These are phyloP conservation scores for Drosera capensis DNA, from an alignment of 148 eudicot genomes.

Conservation along the genomic window DNA sequence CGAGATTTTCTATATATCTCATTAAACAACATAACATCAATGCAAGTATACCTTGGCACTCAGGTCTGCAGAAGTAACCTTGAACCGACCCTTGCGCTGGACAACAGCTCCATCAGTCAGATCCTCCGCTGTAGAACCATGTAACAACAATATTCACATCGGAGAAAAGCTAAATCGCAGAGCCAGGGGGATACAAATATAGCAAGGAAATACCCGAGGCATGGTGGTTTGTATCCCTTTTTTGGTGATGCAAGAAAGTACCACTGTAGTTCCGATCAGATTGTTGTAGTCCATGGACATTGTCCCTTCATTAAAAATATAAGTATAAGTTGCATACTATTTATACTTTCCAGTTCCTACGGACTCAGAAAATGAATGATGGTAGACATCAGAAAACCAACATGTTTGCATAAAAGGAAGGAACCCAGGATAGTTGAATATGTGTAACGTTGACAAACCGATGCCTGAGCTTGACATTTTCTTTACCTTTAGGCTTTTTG, in stretches of 20 bases:
- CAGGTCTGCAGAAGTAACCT: constrained; percentile 71
- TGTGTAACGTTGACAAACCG: no score
- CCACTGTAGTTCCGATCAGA: constrained; percentile 65
- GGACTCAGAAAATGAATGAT: no score
- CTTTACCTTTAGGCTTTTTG: no score
- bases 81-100: constrained; percentile 83
- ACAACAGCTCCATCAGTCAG: constrained; percentile 66
- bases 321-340: background rate
- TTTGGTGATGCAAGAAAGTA: constrained; percentile 56
- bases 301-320: background rate
- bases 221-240: constrained; percentile 39
- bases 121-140: constrained; percentile 38
- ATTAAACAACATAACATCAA: background rate
- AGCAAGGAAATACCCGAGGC: constrained; percentile 23
- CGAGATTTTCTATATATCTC: no score
- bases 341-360: background rate
- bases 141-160: background rate
- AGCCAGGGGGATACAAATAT: background rate
- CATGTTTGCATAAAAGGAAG: no score
- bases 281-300: constrained; percentile 23
- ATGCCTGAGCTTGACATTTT: no score
- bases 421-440: no score
- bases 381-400: no score
- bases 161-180: constrained; percentile 1
- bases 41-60: constrained; percentile 43